Base-by-base conservation (phyloP, 169 alveolate species). In the Plasmodium relictum region DNA sequence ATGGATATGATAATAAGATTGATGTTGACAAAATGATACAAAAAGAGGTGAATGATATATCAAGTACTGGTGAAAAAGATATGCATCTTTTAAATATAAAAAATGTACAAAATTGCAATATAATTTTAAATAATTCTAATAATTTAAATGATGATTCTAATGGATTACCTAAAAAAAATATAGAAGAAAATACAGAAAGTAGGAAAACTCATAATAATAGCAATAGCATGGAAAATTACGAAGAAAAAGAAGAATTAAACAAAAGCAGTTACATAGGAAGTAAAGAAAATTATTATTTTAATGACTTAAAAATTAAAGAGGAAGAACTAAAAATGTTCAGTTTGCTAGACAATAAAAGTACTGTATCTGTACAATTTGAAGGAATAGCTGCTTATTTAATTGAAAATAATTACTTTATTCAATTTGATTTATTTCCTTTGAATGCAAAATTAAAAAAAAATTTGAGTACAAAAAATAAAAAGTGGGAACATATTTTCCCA, bases 301-400 rank as follows among this genome's bases (percentile, higher is more conserved):
- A 80, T 20, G 18, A 62, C 41, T 44, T 68, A 72, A 72, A 72
- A 26, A 62, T 52, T 12, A 83, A 68, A 61, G 66, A 83, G 18
- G 91, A 83, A 39, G 91, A 83, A 69, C 39, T 83, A n/a, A 42
- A 54, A 68, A 69, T 83, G 16, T 83, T 83, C 22, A 14, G 18
- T 8, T 41, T 62, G 6, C 48, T 83, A 14, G 91, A 83, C 37
- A 83, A 45, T 12, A 68, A 16, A 62, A 83, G 86, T 22, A 65
- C 5, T 39, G 44, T 83, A 37, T 68, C 72, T 5, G 54, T 83
- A 22, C 74, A 70, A 10, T 83, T 83, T 50, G 91, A 83, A 37
- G 91, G 91, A 31, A 69, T 70, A 66, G 73, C 91, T 16, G 83
- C 91, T 24, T 73, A 83, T 45, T 56, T 83, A 42, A 83, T 83